Evolutionary conservation across 192 early-diverging fungal genomes (phyloP).

Genomic region (Coemansia furcata): DNA sequence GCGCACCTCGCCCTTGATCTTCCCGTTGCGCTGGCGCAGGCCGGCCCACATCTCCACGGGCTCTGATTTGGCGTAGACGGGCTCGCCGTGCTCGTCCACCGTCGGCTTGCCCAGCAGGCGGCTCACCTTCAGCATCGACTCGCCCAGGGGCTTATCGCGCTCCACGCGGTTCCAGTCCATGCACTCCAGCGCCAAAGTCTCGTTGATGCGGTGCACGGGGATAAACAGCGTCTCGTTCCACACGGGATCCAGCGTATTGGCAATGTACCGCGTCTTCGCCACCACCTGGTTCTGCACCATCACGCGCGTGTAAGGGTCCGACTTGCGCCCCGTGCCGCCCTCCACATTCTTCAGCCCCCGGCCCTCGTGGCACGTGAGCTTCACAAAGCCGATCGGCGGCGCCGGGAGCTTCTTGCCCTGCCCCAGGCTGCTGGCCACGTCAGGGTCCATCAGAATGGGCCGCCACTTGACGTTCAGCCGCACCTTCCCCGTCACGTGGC

Average conservation of each 20-base stretch:
- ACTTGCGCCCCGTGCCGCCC: constrained; percentile 71
- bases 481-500: constrained; percentile 55
- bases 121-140: constrained; percentile 59
- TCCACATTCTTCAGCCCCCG: constrained; percentile 84
- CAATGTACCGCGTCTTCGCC: constrained; percentile 76
- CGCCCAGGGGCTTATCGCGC: constrained; percentile 85
- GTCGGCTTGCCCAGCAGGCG: constrained; percentile 51
- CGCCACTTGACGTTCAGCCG: constrained; percentile 73
- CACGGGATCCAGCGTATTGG: constrained; percentile 80
- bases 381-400: constrained; percentile 75
- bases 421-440: constrained; percentile 51
- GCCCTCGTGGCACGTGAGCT: constrained; percentile 72
- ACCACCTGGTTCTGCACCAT: constrained; percentile 61
- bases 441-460: constrained; percentile 73
- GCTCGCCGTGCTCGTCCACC: constrained; percentile 33
- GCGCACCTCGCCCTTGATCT: constrained; percentile 59
- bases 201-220: constrained; percentile 72
- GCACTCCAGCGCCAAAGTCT: constrained; percentile 72
- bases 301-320: constrained; percentile 88
- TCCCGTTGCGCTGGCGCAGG: constrained; percentile 59
- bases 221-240: constrained; percentile 92
- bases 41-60: constrained; percentile 57
- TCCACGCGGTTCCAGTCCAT: constrained; percentile 87
- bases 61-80: constrained; percentile 43
- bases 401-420: constrained; percentile 47